phyloP scores from a whole-genome alignment of 257 asterid species.

The Henckelia pumila region DNA sequence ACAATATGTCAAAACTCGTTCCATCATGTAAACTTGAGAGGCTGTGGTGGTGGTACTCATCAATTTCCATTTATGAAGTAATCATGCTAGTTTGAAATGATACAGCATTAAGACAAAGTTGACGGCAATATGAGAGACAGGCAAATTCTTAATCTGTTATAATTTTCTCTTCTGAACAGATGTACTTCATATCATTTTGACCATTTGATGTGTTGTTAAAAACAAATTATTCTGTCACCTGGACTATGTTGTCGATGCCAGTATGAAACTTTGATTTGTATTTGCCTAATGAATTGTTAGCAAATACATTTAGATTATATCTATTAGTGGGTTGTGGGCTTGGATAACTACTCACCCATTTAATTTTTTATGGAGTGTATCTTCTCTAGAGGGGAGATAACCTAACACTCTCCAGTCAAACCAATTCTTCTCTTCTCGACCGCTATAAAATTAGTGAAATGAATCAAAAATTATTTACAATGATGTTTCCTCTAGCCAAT shows the following conservation, averaged over 20 bases:
- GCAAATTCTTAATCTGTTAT: background rate
- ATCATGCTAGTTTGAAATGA: slow-evolving; percentile 20
- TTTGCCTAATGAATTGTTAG: background rate
- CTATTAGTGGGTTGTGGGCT: background rate
- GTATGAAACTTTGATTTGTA: slow-evolving; percentile 7
- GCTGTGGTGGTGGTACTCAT: slow-evolving; percentile 16
- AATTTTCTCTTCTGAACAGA: background rate
- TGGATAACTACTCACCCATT: too few relatives aligned
- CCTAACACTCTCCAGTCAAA: too few relatives aligned
- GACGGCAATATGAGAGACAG: slow-evolving; percentile 11
- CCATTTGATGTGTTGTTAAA: slow-evolving; percentile 7
- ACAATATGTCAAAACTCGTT: slow-evolving; percentile 6
- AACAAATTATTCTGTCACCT: background rate
- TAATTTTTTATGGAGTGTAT: too few relatives aligned
- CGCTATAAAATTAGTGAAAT: background rate
- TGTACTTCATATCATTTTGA: background rate
- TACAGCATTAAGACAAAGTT: slow-evolving; percentile 7
- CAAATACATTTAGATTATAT: too few relatives aligned
- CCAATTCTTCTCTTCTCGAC: too few relatives aligned
- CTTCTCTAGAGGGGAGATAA: too few relatives aligned
- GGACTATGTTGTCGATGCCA: slow-evolving; percentile 4
- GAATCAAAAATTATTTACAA: slow-evolving; percentile 7
- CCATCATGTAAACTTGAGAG: slow-evolving; percentile 24
- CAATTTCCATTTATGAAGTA: slow-evolving; percentile 18
- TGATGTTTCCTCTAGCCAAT: slow-evolving; percentile 11